Percentiles rank a stretch among this genome's conserved stretches.
Evolutionary conservation across 257 asterid species (phyloP).

Genomic region (Solanum boliviense): DNA sequence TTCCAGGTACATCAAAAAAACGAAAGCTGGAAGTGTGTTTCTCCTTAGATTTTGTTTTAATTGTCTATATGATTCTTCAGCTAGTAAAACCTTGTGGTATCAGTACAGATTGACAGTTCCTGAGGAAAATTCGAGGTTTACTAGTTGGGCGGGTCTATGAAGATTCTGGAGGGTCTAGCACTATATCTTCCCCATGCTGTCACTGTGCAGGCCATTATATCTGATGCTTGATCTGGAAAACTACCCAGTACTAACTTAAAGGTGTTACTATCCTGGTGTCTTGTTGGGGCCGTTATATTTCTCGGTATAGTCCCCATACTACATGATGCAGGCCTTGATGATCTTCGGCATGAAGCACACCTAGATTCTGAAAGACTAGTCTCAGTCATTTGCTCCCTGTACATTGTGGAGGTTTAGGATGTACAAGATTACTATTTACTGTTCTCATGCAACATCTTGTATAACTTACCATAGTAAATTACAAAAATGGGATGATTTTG

Average conservation of each 20-base stretch:
- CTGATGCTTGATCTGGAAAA: not conserved
- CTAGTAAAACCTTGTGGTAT: not conserved
- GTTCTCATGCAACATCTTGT: not conserved
- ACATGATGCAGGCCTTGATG: not conserved
- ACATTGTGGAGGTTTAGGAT: slow-evolving; percentile 3
- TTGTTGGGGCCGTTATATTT: not conserved
- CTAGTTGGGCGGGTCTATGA: not conserved
- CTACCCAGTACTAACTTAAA: not conserved
- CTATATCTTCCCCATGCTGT: not conserved
- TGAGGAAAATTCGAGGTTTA: not conserved
- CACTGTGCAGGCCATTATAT: not conserved
- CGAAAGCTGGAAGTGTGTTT: not conserved
- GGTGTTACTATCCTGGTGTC: not conserved
- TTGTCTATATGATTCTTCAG: not conserved
- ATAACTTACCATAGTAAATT: not conserved
- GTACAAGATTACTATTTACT: not conserved
- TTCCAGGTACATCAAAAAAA: not conserved
- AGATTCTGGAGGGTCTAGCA: not conserved
- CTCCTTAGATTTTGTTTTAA: not conserved
- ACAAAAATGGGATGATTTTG: not conserved
- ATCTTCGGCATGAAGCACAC: not conserved
- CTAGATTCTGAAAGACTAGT: not conserved
- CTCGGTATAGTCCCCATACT: not conserved
- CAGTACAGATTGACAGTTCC: not conserved
- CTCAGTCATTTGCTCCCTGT: not conserved